phyloP scores from a whole-genome alignment of 257 asterid species.

The Pogostemon cablin region DNA sequence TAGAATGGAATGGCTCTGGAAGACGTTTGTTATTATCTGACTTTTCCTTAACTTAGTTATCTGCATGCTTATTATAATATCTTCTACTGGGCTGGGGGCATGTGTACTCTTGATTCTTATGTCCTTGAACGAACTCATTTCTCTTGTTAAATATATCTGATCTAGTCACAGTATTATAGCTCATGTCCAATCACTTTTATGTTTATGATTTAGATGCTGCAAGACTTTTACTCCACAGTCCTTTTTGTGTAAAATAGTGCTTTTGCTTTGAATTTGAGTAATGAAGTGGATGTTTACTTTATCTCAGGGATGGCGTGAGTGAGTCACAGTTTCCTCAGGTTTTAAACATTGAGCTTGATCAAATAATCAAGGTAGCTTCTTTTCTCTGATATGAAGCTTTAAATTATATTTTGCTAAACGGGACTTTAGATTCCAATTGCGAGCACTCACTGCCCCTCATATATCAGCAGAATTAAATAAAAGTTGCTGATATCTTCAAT shows the following conservation, averaged over 20 bases:
- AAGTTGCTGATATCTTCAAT: neutral
- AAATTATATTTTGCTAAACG: slow-evolving; percentile 4
- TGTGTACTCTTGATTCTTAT: neutral
- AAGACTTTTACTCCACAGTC: slow-evolving; percentile 16
- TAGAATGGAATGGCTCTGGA: neutral
- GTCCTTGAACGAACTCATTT: neutral
- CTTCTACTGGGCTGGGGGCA: neutral
- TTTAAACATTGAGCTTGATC: slow-evolving; percentile 73
- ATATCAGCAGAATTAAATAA: neutral
- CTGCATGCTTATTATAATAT: neutral
- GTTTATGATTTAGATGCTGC: slow-evolving; percentile 10
- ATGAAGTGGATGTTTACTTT: slow-evolving; percentile 25
- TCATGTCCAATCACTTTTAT: neutral
- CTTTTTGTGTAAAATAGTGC: slow-evolving; percentile 2
- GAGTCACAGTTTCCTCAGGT: slow-evolving; percentile 89
- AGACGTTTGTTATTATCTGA: neutral
- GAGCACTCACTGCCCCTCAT: neutral
- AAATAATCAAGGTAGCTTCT: slow-evolving; percentile 81
- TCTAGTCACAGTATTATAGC: neutral
- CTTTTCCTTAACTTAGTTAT: slow-evolving; percentile 1
- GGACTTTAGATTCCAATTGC: slow-evolving; percentile 10
- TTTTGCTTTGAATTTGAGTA: slow-evolving; percentile 16
- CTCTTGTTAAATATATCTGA: neutral
- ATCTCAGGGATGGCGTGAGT: slow-evolving; percentile 93
- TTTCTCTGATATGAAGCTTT: slow-evolving; percentile 28